Percentiles rank a stretch among this genome's conserved stretches.
phyloP scores from a whole-genome alignment of 345 rosid genomes.

The Arabidopsis arenosa region DNA sequence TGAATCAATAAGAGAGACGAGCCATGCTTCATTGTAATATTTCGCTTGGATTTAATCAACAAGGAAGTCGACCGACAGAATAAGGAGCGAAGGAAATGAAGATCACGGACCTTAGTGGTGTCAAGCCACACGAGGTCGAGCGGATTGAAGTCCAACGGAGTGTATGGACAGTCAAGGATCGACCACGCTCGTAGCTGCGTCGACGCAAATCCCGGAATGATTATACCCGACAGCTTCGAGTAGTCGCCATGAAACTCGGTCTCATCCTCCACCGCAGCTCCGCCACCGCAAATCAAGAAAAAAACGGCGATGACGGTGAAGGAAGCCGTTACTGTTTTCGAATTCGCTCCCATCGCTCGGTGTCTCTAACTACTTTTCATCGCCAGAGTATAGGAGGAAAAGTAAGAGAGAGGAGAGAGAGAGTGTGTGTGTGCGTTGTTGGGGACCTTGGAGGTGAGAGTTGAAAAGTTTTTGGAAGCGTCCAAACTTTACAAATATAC shows the following conservation, averaged over 20 bases:
- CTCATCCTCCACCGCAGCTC: slow-evolving; percentile 40
- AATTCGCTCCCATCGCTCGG: slow-evolving; percentile 39
- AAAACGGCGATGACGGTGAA: slow-evolving; percentile 23
- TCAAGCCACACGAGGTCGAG: slow-evolving; percentile 99
- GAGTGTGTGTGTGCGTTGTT: background rate
- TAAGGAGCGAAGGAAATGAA: background rate
- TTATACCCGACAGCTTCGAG: slow-evolving; percentile 87
- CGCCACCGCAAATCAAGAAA: slow-evolving; percentile 17
- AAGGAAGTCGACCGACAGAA: slow-evolving; percentile 25
- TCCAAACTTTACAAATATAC: slow-evolving; percentile 36
- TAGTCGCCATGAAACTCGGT: slow-evolving; percentile 62
- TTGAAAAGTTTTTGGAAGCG: slow-evolving; percentile 41
- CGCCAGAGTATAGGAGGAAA: slow-evolving; percentile 40
- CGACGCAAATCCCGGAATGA: slow-evolving; percentile 98
- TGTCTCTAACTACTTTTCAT: slow-evolving; percentile 37
- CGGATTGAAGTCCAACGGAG: slow-evolving; percentile 97
- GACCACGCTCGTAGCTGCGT: slow-evolving; percentile 99
- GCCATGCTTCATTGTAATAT: slow-evolving; percentile 4
- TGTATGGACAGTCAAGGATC: slow-evolving; percentile 92
- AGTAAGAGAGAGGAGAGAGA: slow-evolving; percentile 25
- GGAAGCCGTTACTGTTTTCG: slow-evolving; percentile 29
- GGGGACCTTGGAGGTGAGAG: slow-evolving; percentile 32
- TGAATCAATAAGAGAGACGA: background rate
- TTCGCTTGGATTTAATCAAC: slow-evolving; percentile 7
- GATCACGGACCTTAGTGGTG: slow-evolving; percentile 74